Evolutionary conservation across 257 asterid genomes (phyloP).

Genomic region (Sherardia arvensis): DNA sequence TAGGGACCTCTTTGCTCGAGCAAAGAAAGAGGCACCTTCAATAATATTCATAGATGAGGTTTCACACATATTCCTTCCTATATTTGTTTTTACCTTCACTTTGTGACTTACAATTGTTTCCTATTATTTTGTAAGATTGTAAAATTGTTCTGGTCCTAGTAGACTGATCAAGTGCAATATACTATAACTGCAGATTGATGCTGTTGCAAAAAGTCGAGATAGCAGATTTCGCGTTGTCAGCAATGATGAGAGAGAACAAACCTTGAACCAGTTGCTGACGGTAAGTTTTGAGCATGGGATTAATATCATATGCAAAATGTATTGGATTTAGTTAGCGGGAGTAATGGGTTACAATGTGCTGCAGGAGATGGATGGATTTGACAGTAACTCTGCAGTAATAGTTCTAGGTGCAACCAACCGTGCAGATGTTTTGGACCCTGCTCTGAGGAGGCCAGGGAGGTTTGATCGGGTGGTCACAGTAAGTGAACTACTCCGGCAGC

Average conservation of each 20-base stretch:
- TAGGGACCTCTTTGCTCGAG: constrained; percentile 95
- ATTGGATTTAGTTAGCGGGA: constrained; percentile 11
- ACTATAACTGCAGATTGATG: constrained; percentile 76
- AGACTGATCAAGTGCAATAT: constrained; percentile 4
- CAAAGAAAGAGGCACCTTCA: constrained; percentile 98
- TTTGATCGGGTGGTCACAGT: constrained; percentile 97
- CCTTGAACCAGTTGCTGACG: constrained; percentile 93
- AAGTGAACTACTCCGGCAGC: constrained; percentile 8
- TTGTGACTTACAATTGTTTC: background rate
- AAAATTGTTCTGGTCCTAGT: background rate
- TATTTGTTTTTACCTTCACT: background rate
- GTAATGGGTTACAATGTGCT: constrained; percentile 20
- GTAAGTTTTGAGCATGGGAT: constrained; percentile 37
- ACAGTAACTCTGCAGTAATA: constrained; percentile 94
- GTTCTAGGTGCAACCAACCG: constrained; percentile 99
- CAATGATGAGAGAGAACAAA: constrained; percentile 97
- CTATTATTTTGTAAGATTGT: background rate
- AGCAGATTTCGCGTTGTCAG: constrained; percentile 87
- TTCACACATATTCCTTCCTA: constrained; percentile 6
- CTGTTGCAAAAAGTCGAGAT: constrained; percentile 99
- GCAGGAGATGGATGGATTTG: constrained; percentile 99
- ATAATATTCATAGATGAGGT: constrained; percentile 98
- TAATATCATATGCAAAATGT: constrained; percentile 2
- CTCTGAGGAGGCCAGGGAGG: constrained; percentile 99
- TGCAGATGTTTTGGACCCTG: constrained; percentile 95